Base-by-base conservation (phyloP, 2,329 filamentous ascomycete genomes). In the Xylariales sp. region DNA sequence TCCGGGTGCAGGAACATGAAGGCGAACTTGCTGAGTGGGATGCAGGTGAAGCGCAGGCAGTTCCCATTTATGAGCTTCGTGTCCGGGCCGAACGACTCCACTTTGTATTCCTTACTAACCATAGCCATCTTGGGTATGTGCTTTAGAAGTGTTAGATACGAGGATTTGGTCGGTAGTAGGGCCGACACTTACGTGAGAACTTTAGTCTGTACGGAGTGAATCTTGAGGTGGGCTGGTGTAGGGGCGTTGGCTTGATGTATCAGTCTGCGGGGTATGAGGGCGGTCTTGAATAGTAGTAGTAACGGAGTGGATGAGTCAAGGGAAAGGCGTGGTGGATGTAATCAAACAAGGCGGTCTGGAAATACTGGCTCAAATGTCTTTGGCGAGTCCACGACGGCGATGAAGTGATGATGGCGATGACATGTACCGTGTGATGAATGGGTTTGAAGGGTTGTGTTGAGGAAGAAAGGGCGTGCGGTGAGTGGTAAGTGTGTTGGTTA, bases 11-110 rank as follows among this genome's bases (percentile, higher is more conserved):
- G 9, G 1, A 67, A 32, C 9, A 67, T 0, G 32, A 39, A 58
- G 0, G 4, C 23, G 16, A 62, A 5, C 0, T 23, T 0, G 0
- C 46, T 62, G 5, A 18, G 16, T 0, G 0, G 0, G 18, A 58
- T 1, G 6, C 16, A 5, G 3, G 3, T 0, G 34, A 67, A 58
- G 1, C 28, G 32, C 1, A 69, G 12, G 3, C 0, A 3, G n/a
- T 57, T 23, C 1, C 57, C 61, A 1, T 1, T 14, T 1, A 45
- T 3, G 5, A 65, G 36, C 6, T 6, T 12, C 10, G 3, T 45
- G 9, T 45, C 28, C 32, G 32, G 23, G 18, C 6, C 0, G 23
- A 23, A 23, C 23, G 23, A 23, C 23, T 23, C 23, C 23, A 23
- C 23, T 23, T 23, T 23, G 23, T 23, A 23, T 23, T 23, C 23